phyloP scores from a whole-genome alignment of 2,329 filamentous ascomycete genomes.

The Diplodia corticola region DNA sequence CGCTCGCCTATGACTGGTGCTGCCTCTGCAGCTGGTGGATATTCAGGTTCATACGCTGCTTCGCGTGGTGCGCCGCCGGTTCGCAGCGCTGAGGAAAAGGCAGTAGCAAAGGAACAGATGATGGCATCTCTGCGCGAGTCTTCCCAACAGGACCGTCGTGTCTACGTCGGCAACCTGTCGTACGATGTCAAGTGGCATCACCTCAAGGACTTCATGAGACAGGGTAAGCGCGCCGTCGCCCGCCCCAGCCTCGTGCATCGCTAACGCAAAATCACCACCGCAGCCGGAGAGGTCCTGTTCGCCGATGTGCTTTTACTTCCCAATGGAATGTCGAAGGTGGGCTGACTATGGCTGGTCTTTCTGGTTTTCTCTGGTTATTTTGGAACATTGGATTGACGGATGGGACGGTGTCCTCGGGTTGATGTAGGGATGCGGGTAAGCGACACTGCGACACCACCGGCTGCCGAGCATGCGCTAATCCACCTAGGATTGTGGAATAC shows the following conservation, averaged over 20 bases:
- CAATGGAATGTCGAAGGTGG: constrained; percentile 99
- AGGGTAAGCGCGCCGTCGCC: constrained; percentile 66
- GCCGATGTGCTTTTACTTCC: constrained; percentile 99
- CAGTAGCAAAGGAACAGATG: constrained; percentile 86
- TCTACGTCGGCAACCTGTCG: constrained; percentile 98
- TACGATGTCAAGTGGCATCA: constrained; percentile 99
- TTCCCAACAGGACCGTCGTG: constrained; percentile 96
- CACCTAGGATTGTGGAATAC: constrained; percentile 96
- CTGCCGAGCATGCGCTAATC: neutral
- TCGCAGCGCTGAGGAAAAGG: constrained; percentile 80
- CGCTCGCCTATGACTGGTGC: constrained; percentile 83
- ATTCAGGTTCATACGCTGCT: constrained; percentile 57
- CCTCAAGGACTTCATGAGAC: constrained; percentile 99
- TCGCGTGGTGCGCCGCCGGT: constrained; percentile 48
- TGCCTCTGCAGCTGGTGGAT: constrained; percentile 67
- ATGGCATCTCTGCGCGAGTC: constrained; percentile 92
- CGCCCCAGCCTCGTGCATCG: constrained; percentile 27
- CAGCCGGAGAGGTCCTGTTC: constrained; percentile 98
- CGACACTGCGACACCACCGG: constrained; percentile 30
- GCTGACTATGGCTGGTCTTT: constrained; percentile 84
- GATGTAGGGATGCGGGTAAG: constrained; percentile 99
- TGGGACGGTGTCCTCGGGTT: constrained; percentile 81
- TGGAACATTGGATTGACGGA: constrained; percentile 99
- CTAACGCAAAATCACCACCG: constrained; percentile 38
- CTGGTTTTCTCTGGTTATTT: constrained; percentile 61